Evolutionary conservation across 2,329 filamentous ascomycete species (phyloP).

Genomic region (Fusarium dimerum): DNA sequence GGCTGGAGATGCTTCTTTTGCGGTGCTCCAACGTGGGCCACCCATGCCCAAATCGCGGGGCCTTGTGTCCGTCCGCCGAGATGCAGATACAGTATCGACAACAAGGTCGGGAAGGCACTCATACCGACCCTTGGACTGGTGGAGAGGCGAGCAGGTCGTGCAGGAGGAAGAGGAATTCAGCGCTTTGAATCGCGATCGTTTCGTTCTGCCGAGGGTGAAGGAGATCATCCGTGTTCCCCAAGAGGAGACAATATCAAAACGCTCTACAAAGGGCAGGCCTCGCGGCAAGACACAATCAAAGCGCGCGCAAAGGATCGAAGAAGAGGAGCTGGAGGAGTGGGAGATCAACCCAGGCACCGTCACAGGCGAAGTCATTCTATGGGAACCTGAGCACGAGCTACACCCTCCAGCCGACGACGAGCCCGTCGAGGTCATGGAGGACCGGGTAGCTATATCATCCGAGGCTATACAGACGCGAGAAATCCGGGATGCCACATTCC

Average conservation of each 20-base stretch:
- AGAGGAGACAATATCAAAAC: conserved; percentile 45
- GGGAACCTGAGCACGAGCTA: conserved; percentile 59
- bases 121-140: conserved; percentile 77
- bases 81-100: conserved; percentile 52
- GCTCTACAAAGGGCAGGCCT: conserved; percentile 28
- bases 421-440: conserved; percentile 53
- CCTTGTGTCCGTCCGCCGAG: conserved; percentile 53
- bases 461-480: conserved; percentile 58
- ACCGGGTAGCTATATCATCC: conserved; percentile 58
- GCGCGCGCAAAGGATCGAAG: conserved; percentile 47
- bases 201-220: conserved; percentile 70
- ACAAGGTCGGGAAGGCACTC: conserved; percentile 79
- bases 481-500: conserved; percentile 70
- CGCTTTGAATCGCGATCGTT: conserved; percentile 41
- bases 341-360: conserved; percentile 67
- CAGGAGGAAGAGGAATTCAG: conserved; percentile 60
- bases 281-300: conserved; percentile 35
- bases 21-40: conserved; percentile 54
- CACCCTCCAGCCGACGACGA: conserved; percentile 57
- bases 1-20: conserved; percentile 47
- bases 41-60: conserved; percentile 57
- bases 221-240: conserved; percentile 73
- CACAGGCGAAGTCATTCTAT: conserved; percentile 63
- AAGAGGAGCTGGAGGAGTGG: conserved; percentile 66
- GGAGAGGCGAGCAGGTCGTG: conserved; percentile 80